phyloP scores from a whole-genome alignment of 2,329 filamentous ascomycete genomes.

The Trichoderma sp. region DNA sequence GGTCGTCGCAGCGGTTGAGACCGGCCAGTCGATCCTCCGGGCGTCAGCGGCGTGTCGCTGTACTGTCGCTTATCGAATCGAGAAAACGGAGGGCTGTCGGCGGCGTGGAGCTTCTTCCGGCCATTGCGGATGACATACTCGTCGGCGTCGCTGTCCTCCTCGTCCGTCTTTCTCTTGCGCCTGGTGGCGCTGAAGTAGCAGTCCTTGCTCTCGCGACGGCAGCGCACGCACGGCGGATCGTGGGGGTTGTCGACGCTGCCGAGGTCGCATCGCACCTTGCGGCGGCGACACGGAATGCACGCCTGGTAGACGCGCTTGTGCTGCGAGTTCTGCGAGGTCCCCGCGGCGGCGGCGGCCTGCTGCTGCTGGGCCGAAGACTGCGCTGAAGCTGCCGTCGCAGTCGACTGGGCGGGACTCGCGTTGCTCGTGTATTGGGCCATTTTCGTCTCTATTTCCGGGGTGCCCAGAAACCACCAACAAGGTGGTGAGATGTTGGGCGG shows the following conservation, averaged over 20 bases:
- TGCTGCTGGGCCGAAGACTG: slow-evolving; percentile 27
- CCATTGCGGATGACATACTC: slow-evolving; percentile 75
- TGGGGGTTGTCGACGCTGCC: slow-evolving; percentile 88
- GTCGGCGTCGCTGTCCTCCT: slow-evolving; percentile 55
- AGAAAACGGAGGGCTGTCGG: slow-evolving; percentile 47
- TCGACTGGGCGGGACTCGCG: slow-evolving; percentile 30
- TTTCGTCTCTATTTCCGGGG: neutral
- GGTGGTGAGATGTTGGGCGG: slow-evolving; percentile 32
- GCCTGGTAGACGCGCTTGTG: slow-evolving; percentile 66
- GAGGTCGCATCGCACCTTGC: slow-evolving; percentile 64
- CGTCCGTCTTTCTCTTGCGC: slow-evolving; percentile 79
- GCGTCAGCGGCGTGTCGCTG: slow-evolving; percentile 61
- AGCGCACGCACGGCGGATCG: slow-evolving; percentile 91
- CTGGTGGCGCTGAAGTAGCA: slow-evolving; percentile 96
- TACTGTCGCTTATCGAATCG: slow-evolving; percentile 48
- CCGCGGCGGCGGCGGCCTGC: slow-evolving; percentile 13
- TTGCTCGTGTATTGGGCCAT: slow-evolving; percentile 31
- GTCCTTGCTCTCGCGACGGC: slow-evolving; percentile 90
- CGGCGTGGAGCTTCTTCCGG: slow-evolving; percentile 63
- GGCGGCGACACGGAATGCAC: slow-evolving; percentile 62
- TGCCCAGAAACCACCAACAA: neutral
- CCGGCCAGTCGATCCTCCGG: slow-evolving; percentile 65
- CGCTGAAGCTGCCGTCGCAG: slow-evolving; percentile 28
- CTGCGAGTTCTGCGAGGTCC: slow-evolving; percentile 35
- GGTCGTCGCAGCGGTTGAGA: slow-evolving; percentile 68